Conservation (phyloP, 805 yeast species). For the Ascoidea tarda region DNA sequence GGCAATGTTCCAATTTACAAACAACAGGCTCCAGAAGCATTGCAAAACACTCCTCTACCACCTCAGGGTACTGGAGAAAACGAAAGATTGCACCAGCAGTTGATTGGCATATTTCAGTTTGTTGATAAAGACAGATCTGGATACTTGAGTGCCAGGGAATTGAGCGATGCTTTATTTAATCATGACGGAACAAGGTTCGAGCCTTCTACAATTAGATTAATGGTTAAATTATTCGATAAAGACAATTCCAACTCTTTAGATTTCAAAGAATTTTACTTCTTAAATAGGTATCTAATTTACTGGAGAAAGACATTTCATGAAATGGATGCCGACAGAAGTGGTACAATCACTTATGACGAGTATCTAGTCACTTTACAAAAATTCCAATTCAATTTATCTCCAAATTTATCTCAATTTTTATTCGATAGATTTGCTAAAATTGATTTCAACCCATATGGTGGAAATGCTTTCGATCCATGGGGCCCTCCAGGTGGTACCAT, state of each 20-base stretch:
- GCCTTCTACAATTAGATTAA: constrained; percentile 41
- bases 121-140: constrained; percentile 9
- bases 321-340: constrained; percentile 44
- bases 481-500: constrained; percentile 14
- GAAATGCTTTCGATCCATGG: constrained; percentile 6
- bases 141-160: constrained; percentile 22
- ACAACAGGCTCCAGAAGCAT: neutral
- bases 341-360: constrained; percentile 52
- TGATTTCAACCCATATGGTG: constrained; percentile 17
- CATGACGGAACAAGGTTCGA: constrained; percentile 52
- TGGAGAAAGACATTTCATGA: constrained; percentile 51
- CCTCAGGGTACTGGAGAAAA: neutral
- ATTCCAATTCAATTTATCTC: constrained; percentile 50
- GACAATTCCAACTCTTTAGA: constrained; percentile 28
- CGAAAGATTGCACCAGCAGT: neutral
- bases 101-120: constrained; percentile 2
- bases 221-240: constrained; percentile 50
- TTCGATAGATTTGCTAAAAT: constrained; percentile 38
- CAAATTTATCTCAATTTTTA: constrained; percentile 40
- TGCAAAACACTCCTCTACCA: neutral
- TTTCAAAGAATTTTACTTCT: constrained; percentile 48
- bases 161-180: constrained; percentile 43
- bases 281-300: constrained; percentile 55
- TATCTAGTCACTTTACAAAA: constrained; percentile 45
- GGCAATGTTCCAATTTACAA: neutral